Evolutionary conservation across 2,329 filamentous ascomycete species (phyloP).

Genomic region (Fusarium subglutinans): DNA sequence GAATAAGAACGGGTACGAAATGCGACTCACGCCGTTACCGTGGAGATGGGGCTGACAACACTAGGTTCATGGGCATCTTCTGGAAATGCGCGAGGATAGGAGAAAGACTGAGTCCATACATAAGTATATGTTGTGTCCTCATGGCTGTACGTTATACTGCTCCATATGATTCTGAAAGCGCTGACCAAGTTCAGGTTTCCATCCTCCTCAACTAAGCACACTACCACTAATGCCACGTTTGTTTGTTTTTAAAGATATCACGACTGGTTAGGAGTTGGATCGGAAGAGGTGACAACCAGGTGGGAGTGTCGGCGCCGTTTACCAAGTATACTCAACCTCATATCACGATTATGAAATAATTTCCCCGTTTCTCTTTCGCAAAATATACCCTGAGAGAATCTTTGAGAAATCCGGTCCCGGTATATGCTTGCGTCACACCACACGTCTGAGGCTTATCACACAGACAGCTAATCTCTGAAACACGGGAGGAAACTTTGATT

Average conservation of each 20-base stretch:
- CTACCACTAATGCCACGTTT: conserved; percentile 14
- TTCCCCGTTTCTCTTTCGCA: conserved; percentile 1
- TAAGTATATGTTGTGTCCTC: conserved; percentile 89
- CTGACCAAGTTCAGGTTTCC: conserved; percentile 43
- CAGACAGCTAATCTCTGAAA: conserved; percentile 2
- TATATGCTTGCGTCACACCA: conserved; percentile 22
- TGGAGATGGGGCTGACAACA: conserved; percentile 17
- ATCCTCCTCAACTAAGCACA: conserved; percentile 50
- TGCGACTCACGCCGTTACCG: neutral
- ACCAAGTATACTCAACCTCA: conserved; percentile 15
- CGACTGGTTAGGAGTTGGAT: conserved; percentile 34
- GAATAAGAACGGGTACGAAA: conserved; percentile 84
- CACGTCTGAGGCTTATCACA: neutral
- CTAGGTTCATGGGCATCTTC: conserved; percentile 82
- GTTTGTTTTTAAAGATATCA: conserved; percentile 33
- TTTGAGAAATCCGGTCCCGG: neutral
- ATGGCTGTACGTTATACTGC: conserved; percentile 77
- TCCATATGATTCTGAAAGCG: neutral
- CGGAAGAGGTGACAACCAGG: conserved; percentile 1
- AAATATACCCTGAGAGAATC: neutral
- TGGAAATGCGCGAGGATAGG: conserved; percentile 97
- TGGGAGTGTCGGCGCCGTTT: conserved; percentile 12
- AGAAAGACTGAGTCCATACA: conserved; percentile 92
- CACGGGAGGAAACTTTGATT: neutral
- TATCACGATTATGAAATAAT: conserved; percentile 20